Evolutionary conservation across 306 rosid species (phyloP), one percentile per base, ranked within the genome.

Genomic region (Luffa acutangula): DNA sequence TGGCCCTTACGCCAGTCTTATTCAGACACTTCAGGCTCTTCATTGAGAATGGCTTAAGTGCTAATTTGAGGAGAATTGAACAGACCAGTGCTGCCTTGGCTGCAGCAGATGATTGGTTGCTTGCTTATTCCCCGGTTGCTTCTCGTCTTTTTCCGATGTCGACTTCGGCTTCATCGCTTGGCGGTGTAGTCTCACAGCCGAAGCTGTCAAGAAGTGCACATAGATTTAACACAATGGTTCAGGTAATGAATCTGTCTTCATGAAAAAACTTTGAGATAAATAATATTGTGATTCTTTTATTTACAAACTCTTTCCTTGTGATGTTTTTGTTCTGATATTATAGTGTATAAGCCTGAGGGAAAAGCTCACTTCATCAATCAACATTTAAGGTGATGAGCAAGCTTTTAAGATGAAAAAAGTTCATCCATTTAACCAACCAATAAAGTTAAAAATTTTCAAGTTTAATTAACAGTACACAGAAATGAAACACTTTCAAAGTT

Each of bases 161-260:
- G 33, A 80, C 80, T 76, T 89, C 93, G 9, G n/a, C 80, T 48
- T 31, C 89, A 42, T 88, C 95, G 39, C 72, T 85, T 7, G 53
- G 66, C 42, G 74, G 75, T 75, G 34, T n/a, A 2, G 66, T 73
- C 57, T 53, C 75, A 72, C 97, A 91, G 82, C 91, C 92, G 45
- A 95, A 91, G 80, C 95, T 95, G 78, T 91, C 98, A 78, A 80
- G 77, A 83, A 92, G 98, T 75, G 97, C 96, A 79, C 87, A 92
- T 75, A 89, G 89, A 78, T 95, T 92, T 85, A 86, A 84, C 81
- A 82, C 90, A 72, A 87, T 95, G 97, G 90, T 91, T 86, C 95
- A 89, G 93, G 98, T 95, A 84, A 80, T 75, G 41, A 79, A 59
- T 74, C 39, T 41, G 21, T 57, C 20, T 71, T 45, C 57, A 71